Evolutionary conservation across 192 early-diverging fungal species (phyloP).

Genomic region (Coemansia sp.): DNA sequence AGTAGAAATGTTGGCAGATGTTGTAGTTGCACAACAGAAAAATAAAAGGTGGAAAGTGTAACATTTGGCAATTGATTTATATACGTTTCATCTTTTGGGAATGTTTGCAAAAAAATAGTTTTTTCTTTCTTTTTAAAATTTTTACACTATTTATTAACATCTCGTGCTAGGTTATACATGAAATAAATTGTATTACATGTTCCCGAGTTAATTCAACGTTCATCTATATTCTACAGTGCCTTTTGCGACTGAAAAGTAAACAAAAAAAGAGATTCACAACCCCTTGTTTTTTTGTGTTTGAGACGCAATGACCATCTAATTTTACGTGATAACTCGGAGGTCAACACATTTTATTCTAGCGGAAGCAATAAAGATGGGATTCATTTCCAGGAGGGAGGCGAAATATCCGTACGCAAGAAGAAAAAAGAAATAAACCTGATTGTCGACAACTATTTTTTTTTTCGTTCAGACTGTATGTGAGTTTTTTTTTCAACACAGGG

Average conservation of each 20-base stretch:
- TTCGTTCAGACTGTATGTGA: background rate
- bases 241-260: background rate
- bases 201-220: background rate
- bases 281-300: background rate
- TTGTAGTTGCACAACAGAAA: background rate
- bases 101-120: background rate
- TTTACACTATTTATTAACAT: background rate
- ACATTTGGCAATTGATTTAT: background rate
- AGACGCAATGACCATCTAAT: background rate
- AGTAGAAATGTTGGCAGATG: background rate
- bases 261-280: background rate
- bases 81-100: background rate
- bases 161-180: background rate
- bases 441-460: slow-evolving; percentile 3
- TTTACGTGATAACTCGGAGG: slow-evolving; percentile 1
- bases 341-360: slow-evolving; percentile 1
- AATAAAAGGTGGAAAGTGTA: background rate
- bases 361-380: background rate
- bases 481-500: background rate
- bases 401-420: background rate
- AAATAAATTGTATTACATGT: background rate
- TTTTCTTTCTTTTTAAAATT: background rate
- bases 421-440: slow-evolving; percentile 6
- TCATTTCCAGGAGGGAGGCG: background rate
- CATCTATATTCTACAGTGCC: background rate